Percentiles rank a stretch among this genome's conserved stretches.
Evolutionary conservation across 257 asterid species (phyloP).

Genomic region (Solanum ossicruentum): DNA sequence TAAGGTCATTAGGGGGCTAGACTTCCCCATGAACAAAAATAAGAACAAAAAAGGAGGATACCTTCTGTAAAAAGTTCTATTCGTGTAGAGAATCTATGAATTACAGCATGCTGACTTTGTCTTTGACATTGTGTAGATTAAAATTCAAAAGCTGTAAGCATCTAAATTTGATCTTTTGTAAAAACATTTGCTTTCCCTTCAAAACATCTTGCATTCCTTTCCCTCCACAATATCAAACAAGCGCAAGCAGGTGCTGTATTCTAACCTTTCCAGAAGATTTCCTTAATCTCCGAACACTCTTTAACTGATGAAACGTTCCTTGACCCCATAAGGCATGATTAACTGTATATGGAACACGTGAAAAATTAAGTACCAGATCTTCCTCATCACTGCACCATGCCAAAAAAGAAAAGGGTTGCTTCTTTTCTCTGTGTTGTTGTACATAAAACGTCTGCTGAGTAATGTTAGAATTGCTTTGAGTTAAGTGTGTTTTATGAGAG

Average conservation of each 20-base stretch:
- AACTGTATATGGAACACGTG: not conserved
- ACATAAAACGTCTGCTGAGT: not conserved
- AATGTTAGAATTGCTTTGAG: not conserved
- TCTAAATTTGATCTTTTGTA: not conserved
- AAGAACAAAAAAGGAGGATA: not conserved
- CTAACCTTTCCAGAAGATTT: not conserved
- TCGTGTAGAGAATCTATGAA: not conserved
- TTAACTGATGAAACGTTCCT: not conserved
- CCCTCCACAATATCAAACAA: not conserved
- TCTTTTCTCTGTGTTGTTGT: not conserved
- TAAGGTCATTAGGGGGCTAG: not conserved
- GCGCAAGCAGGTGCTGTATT: not conserved
- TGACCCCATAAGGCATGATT: not conserved
- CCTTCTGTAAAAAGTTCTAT: not conserved
- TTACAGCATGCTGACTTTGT: not conserved
- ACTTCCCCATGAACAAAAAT: not conserved
- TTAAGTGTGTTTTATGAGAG: not conserved
- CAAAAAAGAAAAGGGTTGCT: not conserved
- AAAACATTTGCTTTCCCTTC: not conserved
- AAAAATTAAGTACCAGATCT: not conserved
- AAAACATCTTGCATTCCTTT: not conserved
- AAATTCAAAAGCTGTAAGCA: not conserved
- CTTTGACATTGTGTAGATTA: not conserved
- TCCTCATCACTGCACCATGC: not conserved
- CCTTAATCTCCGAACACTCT: not conserved